Base-by-base conservation (phyloP, 2,329 filamentous ascomycete species). In the Beauveria brongniartii region DNA sequence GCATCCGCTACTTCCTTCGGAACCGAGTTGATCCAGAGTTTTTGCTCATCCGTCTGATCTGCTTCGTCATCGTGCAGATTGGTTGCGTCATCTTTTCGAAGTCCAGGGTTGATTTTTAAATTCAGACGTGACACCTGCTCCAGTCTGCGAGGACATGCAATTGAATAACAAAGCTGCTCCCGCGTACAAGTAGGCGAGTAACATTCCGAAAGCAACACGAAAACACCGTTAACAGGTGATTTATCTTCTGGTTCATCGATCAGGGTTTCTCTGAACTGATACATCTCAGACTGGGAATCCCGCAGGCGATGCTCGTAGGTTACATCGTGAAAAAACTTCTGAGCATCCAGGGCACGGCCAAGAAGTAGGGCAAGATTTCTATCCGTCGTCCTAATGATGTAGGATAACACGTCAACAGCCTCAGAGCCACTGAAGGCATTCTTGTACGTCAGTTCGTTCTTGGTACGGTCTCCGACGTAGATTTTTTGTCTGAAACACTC, bases 321-420 rank as follows among this genome's bases (percentile, higher is more conserved):
- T 55, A 97, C 94, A 80, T 99, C 94, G 77, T 99, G 94, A 72
- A 99, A 99, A 77, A 96, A 97, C 73, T 97, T 97, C 71, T 99
- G 94, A 26, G 94, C 94, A 75, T 99, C 94, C 63, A 99, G 78
- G 47, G 94, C 92, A 71, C 94, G 85, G 64, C 94, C 94, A 18
- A 99, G 80, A 10, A 99, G 83, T 54, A 99, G 79, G 12, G 94
- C 94, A 63, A 99, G 79, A 71, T 99, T 99, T 62, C 94, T 86
- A 74, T 99, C 94, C 0, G 91, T 96, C 1, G 94, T 99, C 70
- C 95, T 89, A 74, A 99, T 97, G 66, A 99, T 97, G 71, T 95
- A 96, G 1, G 91, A 91, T 65, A 99, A 89, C 62, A 97, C 83
- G 72, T 99, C 94, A 22, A 99, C 94, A 22, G 94, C 93, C 72